These are phyloP conservation scores for Asterochloris erici DNA, from an alignment of 139 green algal genomes.

Conservation along the genomic window DNA sequence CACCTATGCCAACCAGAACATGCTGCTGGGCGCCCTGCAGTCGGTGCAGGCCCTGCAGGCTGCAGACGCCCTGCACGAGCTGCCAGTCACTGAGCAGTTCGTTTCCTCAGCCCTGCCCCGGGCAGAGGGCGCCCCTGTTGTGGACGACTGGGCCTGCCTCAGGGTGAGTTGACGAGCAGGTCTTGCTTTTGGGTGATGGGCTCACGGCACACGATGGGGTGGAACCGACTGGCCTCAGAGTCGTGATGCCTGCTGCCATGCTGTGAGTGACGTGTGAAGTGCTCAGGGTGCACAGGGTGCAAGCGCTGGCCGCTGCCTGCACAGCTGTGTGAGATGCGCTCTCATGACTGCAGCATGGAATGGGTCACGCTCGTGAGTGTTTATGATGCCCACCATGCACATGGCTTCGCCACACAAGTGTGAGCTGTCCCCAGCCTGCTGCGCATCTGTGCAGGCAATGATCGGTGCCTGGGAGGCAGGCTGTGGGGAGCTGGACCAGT, in stretches of 20 bases:
- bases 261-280: too few relatives aligned
- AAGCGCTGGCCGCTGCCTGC: background rate
- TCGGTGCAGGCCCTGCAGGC: too few relatives aligned
- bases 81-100: slow-evolving; percentile 8
- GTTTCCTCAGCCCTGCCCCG: slow-evolving; percentile 4
- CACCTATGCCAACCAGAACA: too few relatives aligned
- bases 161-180: slow-evolving; percentile 24
- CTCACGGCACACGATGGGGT: too few relatives aligned
- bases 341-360: background rate
- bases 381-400: too few relatives aligned
- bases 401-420: too few relatives aligned
- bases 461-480: slow-evolving; percentile 53
- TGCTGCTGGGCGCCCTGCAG: too few relatives aligned
- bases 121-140: slow-evolving; percentile 37
- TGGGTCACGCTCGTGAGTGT: background rate
- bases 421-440: background rate
- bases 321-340: background rate
- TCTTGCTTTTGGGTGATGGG: too few relatives aligned
- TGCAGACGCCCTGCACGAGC: too few relatives aligned
- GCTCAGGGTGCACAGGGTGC: too few relatives aligned
- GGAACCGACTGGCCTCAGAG: too few relatives aligned
- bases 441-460: slow-evolving; percentile 39
- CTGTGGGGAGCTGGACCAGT: slow-evolving; percentile 73
- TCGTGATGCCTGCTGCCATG: too few relatives aligned
- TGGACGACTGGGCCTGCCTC: slow-evolving; percentile 91